Evolutionary conservation across 163 green algal genomes (phyloP).

Genomic region (Scenedesmus sp.): DNA sequence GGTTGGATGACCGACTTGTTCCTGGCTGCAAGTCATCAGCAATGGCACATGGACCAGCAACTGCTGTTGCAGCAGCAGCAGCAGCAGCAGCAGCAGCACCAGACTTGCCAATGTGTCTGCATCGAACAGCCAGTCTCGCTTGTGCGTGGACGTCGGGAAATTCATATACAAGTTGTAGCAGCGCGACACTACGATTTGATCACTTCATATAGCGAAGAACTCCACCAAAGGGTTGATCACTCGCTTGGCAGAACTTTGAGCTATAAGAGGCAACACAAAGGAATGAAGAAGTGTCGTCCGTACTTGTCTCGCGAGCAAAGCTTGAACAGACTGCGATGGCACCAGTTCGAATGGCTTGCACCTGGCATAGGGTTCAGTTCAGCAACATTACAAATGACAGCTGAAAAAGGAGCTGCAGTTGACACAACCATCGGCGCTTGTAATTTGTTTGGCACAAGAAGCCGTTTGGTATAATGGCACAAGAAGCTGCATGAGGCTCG

Average conservation of each 20-base stretch:
- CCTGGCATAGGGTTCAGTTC: too few species aligned
- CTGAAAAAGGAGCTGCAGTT: too few species aligned
- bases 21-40: not conserved
- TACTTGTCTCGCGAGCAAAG: too few species aligned
- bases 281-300: not conserved
- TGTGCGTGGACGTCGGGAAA: conserved; percentile 63
- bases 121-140: conserved; percentile 65
- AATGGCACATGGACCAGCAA: not conserved
- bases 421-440: too few species aligned
- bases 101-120: conserved; percentile 57
- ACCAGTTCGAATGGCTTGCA: too few species aligned
- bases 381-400: too few species aligned
- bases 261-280: not conserved
- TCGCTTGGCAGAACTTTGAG: not conserved
- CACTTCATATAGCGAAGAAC: not conserved
- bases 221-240: not conserved
- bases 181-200: not conserved
- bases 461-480: too few species aligned
- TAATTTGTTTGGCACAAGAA: too few species aligned
- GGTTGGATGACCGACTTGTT: not conserved
- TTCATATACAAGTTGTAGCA: conserved; percentile 55
- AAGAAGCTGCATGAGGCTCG: too few species aligned
- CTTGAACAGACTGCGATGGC: too few species aligned
- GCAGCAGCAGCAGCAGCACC: too few species aligned
- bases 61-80: conserved; percentile 5